Conservation (phyloP, 805 yeast species). For the Sugiyamaella lignohabitans region DNA sequence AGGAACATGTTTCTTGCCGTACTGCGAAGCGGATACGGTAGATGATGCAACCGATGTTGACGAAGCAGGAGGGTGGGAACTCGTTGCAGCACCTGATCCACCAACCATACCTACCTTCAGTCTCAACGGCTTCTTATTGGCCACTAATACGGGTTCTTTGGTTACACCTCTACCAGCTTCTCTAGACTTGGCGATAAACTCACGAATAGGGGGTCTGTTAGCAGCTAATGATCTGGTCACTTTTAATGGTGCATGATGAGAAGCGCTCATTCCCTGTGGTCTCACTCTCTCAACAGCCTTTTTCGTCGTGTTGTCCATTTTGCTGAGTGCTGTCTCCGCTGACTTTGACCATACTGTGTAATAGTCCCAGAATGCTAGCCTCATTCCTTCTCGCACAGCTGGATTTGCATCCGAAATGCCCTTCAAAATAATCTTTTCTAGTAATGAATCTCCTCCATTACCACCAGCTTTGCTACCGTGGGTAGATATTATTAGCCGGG, state of each 20-base stretch:
- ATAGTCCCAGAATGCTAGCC: slow-evolving; percentile 69
- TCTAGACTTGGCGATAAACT: slow-evolving; percentile 16
- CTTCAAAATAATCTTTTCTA: slow-evolving; percentile 47
- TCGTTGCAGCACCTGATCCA: neutral
- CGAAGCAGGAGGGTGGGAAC: too few species aligned
- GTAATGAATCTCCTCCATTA: slow-evolving; percentile 36
- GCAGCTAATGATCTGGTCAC: slow-evolving; percentile 4
- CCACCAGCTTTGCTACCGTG: slow-evolving; percentile 32
- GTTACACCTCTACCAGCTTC: slow-evolving; percentile 1
- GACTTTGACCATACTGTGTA: slow-evolving; percentile 47
- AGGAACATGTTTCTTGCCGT: neutral
- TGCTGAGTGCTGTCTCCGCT: slow-evolving; percentile 38
- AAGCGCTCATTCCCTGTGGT: slow-evolving; percentile 30
- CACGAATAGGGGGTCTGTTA: slow-evolving; percentile 13
- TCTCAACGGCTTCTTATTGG: neutral
- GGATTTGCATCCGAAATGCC: slow-evolving; percentile 78
- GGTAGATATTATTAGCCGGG: slow-evolving; percentile 46
- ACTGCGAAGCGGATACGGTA: too few species aligned
- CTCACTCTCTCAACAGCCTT: slow-evolving; percentile 58
- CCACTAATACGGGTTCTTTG: neutral
- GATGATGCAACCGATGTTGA: too few species aligned
- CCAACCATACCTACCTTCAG: neutral
- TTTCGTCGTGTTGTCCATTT: slow-evolving; percentile 41
- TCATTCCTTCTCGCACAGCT: slow-evolving; percentile 66
- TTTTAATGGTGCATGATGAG: neutral